These are phyloP conservation scores for Martensiomyces pterosporus DNA, from an alignment of 192 early-diverging fungal genomes.

Conservation along the genomic window DNA sequence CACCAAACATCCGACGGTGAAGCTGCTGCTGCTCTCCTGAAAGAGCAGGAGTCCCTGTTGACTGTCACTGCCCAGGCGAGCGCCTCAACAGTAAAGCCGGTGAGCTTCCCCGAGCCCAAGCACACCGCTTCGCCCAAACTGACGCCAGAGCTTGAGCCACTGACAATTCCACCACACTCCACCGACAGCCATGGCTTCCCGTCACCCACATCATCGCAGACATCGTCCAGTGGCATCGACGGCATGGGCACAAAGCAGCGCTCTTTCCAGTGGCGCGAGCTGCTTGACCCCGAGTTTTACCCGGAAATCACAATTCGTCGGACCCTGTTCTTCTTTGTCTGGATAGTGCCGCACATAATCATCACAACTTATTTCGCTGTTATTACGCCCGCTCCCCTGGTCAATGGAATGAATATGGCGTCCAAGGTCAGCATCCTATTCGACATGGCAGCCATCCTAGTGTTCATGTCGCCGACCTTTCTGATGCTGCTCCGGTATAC, in stretches of 20 bases:
- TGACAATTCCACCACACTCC: no score
- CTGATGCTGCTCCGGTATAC: conserved; percentile 53
- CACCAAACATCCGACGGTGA: no score
- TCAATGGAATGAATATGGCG: conserved; percentile 18
- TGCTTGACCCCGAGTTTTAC: conserved; percentile 19
- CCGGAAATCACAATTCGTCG: conserved; percentile 43
- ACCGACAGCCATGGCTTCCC: no score
- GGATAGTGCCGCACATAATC: conserved; percentile 34
- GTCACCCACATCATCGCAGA: no score
- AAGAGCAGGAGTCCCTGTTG: no score
- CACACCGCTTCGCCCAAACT: no score
- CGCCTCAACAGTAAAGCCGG: no score
- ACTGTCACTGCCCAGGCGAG: no score
- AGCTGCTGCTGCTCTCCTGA: no score
- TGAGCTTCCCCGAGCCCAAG: no score
- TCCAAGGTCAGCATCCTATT: conserved; percentile 37
- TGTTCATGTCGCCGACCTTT: conserved; percentile 80
- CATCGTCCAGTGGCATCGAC: no score
- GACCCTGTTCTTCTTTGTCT: conserved; percentile 26
- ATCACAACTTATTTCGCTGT: conserved; percentile 15
- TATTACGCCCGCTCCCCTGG: neutral
- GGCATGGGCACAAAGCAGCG: neutral
- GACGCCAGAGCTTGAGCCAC: no score
- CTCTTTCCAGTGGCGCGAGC: conserved; percentile 2
- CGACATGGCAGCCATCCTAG: conserved; percentile 65